Percentiles rank a stretch among this genome's conserved stretches.
These are phyloP conservation scores for Malassezia cuniculi DNA, from an alignment of 1,284 basidiomycete species.

Conservation along the genomic window DNA sequence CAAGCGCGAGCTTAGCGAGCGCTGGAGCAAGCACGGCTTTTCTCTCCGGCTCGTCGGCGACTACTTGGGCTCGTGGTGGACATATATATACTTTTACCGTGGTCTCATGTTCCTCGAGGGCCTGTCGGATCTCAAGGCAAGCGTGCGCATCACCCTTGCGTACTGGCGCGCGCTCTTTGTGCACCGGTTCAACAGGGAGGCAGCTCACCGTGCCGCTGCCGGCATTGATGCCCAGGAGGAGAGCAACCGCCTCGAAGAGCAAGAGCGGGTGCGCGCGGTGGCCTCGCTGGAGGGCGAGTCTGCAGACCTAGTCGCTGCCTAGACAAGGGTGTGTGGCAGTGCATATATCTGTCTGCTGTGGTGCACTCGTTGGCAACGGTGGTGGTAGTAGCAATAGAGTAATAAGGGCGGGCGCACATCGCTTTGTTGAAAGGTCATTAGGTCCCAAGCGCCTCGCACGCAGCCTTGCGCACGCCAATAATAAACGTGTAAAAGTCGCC, in stretches of 20 bases:
- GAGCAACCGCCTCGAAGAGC: background rate
- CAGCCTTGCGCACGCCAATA: conserved; percentile 3
- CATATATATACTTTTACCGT: conserved; percentile 35
- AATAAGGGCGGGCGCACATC: too few species aligned
- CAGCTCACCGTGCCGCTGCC: conserved; percentile 9
- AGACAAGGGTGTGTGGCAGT: too few species aligned
- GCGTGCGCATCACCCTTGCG: conserved; percentile 3
- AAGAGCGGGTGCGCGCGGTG: conserved; percentile 1
- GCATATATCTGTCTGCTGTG: too few species aligned
- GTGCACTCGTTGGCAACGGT: too few species aligned
- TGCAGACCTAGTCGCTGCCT: too few species aligned
- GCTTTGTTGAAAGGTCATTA: too few species aligned
- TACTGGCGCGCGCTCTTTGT: conserved; percentile 5
- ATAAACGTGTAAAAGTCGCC: conserved; percentile 29
- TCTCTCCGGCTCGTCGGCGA: conserved; percentile 49
- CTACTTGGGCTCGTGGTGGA: conserved; percentile 48
- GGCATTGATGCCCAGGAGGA: conserved; percentile 9
- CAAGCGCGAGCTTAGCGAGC: conserved; percentile 45
- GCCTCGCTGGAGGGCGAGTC: too few species aligned
- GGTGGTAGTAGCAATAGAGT: too few species aligned
- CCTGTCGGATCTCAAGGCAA: conserved; percentile 20
- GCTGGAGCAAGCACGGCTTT: conserved; percentile 13
- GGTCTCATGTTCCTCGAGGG: conserved; percentile 37
- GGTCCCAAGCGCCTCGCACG: too few species aligned
- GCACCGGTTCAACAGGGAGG: conserved; percentile 5